Base-by-base conservation (phyloP, 495 filamentous ascomycete species). In the Trichoderma virens region DNA sequence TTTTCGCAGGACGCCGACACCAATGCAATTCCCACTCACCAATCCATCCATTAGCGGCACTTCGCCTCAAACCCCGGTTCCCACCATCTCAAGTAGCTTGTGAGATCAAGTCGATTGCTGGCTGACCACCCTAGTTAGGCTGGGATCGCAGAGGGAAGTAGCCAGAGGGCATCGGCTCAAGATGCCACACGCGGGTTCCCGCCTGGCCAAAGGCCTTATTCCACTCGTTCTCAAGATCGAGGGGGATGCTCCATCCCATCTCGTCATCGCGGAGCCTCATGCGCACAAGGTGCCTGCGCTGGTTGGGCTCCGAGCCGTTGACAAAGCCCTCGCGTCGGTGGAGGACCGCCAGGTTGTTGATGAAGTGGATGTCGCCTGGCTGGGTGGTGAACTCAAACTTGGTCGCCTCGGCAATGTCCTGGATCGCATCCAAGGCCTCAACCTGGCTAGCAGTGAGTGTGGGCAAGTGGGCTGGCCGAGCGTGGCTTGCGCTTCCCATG, bases 271-370 rank as follows among this genome's bases (percentile, higher is more conserved):
- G 78, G 41, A 81, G 77, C 66, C 79, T 74, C 78, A 79, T 81
- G 71, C 79, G 79, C 60, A 82, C 79, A 47, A 82, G 68, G 62
- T 82, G 79, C 51, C 79, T 74, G 72, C 78, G 79, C 65, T 76
- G 72, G 9, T 69, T 69, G 23, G 73, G 59, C 14, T 69, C 69
- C 62, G 75, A 64, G 43, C 79, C 75, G 61, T 88, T 79, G 60
- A 78, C 74, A 66, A 88, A 89, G 61, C 79, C 84, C 66, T 85
- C 81, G 51, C 86, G 83, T 35, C 80, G 82, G 75, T 92, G 89
- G 63, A 91, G 80, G 60, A 91, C 74, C 38, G 81, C 82, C 54
- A 91, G 76, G 69, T 92, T 92, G 73, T 92, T 91, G 73, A 89
- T 83, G 72, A 88, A 89, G 67, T 86, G 85, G 65, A 92, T 82